Conservation (phyloP, 495 filamentous ascomycete species). For the Penicillium longicatenatum region DNA sequence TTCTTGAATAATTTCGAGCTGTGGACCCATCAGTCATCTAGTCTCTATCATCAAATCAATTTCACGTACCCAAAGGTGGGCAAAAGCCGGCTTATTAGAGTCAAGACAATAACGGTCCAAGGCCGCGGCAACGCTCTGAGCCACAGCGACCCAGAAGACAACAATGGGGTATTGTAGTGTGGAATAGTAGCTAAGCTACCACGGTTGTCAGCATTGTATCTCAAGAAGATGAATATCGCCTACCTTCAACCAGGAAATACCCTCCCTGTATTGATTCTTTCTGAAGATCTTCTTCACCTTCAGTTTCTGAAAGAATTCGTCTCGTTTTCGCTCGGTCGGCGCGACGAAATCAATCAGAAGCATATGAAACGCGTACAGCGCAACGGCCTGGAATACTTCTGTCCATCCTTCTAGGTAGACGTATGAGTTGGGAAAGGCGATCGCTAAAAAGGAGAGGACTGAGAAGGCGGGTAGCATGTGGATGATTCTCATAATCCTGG, state of each 20-base stretch:
- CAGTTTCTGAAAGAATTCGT: constrained; percentile 27
- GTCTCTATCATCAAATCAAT: background rate
- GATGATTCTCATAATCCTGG: constrained; percentile 33
- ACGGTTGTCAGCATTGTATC: background rate
- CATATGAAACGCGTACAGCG: constrained; percentile 33
- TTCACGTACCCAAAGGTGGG: constrained; percentile 37
- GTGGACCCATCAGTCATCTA: background rate
- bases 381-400: constrained; percentile 32
- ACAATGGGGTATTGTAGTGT: constrained; percentile 37
- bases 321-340: constrained; percentile 20
- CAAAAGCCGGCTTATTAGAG: constrained; percentile 28
- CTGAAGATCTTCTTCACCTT: constrained; percentile 14
- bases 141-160: constrained; percentile 27
- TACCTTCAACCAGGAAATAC: constrained; percentile 25
- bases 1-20: constrained; percentile 27
- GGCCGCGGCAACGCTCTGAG: constrained; percentile 33
- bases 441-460: constrained; percentile 28
- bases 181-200: constrained; percentile 19
- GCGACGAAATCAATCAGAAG: constrained; percentile 35
- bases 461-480: constrained; percentile 30
- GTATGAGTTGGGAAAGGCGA: constrained; percentile 28
- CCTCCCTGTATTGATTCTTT: constrained; percentile 16
- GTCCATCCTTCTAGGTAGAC: constrained; percentile 34
- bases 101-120: constrained; percentile 32
- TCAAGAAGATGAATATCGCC: background rate